Percentiles rank a stretch among this genome's conserved stretches.
Evolutionary conservation across 179 eudicot genomes (phyloP).

Genomic region (Gypsophila paniculata): DNA sequence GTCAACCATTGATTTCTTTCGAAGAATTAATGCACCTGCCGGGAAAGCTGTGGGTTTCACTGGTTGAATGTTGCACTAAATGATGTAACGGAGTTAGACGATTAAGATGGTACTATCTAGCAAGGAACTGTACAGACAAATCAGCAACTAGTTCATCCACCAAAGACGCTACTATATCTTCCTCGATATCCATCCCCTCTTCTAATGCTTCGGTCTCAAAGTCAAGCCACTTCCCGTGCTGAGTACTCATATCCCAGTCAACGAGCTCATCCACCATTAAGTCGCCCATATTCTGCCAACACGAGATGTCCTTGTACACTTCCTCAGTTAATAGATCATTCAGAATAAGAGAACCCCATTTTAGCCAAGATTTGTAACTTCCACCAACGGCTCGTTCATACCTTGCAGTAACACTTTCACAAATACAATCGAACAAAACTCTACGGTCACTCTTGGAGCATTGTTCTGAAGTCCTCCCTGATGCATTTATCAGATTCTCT

Average conservation of each 20-base stretch:
- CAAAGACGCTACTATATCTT: conserved; percentile 46
- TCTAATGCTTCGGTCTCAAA: conserved; percentile 68
- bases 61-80: conserved; percentile 13
- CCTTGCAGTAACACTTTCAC: conserved; percentile 33
- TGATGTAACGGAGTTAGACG: conserved; percentile 19
- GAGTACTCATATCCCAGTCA: conserved; percentile 75
- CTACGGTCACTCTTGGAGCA: conserved; percentile 31
- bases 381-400: conserved; percentile 28
- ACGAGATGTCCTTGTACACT: conserved; percentile 34
- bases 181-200: conserved; percentile 63
- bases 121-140: conserved; percentile 35
- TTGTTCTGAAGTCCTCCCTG: conserved; percentile 39
- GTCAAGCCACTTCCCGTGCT: conserved; percentile 69
- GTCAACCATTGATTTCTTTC: conserved; percentile 16
- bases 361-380: conserved; percentile 33
- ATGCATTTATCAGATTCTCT: conserved; percentile 44
- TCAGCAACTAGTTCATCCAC: conserved; percentile 72
- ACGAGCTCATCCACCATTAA: conserved; percentile 75
- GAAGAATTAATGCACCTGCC: conserved; percentile 24
- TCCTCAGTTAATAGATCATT: conserved; percentile 38
- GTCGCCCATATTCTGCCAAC: conserved; percentile 38
- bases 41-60: conserved; percentile 18
- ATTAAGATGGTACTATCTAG: conserved; percentile 22
- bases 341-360: conserved; percentile 33
- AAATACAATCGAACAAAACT: conserved; percentile 34